phyloP scores from a whole-genome alignment of 164 flowering plant species.

The Magnolia sinica region DNA sequence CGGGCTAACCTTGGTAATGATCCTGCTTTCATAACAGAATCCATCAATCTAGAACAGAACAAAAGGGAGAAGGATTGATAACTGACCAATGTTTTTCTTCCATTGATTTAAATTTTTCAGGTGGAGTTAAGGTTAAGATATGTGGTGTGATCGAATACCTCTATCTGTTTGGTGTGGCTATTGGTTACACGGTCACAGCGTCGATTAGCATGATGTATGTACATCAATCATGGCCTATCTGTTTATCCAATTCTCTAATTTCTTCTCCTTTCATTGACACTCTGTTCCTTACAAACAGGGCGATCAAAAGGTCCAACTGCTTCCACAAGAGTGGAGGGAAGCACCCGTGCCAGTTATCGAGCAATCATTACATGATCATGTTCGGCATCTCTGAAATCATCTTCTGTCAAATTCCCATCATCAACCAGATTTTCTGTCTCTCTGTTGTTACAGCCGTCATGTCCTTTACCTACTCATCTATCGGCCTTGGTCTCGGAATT shows the following conservation, averaged over 20 bases:
- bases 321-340: slow-evolving; percentile 42
- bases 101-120: slow-evolving; percentile 19
- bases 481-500: slow-evolving; percentile 53
- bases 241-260: neutral
- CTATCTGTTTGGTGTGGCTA: slow-evolving; percentile 41
- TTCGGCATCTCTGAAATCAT: slow-evolving; percentile 43
- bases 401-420: slow-evolving; percentile 52
- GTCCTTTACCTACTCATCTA: slow-evolving; percentile 59
- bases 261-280: neutral
- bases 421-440: slow-evolving; percentile 61
- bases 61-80: neutral
- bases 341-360: slow-evolving; percentile 35
- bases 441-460: slow-evolving; percentile 62
- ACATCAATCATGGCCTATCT: neutral
- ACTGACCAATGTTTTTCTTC: neutral
- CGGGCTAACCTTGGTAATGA: slow-evolving; percentile 42
- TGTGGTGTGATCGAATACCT: slow-evolving; percentile 46
- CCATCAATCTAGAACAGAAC: neutral
- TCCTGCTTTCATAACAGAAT: neutral
- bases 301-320: slow-evolving; percentile 53
- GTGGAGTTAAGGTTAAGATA: slow-evolving; percentile 37
- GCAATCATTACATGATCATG: slow-evolving; percentile 50
- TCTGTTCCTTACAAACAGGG: slow-evolving; percentile 32
- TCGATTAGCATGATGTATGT: slow-evolving; percentile 55
- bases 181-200: slow-evolving; percentile 59